These are phyloP conservation scores for Monoraphidium neglectum DNA, from an alignment of 139 green algal genomes.

Conservation along the genomic window DNA sequence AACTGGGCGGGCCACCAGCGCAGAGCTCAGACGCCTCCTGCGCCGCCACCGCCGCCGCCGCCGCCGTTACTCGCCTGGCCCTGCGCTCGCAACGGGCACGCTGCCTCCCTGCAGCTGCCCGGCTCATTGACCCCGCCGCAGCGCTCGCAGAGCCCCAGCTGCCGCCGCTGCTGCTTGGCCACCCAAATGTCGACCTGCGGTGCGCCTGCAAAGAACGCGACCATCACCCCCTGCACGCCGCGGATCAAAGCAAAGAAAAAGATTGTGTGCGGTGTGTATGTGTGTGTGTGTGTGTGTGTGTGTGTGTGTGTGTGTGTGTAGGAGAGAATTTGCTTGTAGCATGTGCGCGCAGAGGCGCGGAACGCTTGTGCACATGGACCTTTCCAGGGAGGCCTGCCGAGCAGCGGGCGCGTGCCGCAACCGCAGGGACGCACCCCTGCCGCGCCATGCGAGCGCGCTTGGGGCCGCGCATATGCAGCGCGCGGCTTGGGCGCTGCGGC, in stretches of 20 bases:
- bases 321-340: not conserved
- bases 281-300: too few species aligned
- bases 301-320: conserved; percentile 1
- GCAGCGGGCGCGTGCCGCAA: not conserved
- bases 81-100: conserved; percentile 44
- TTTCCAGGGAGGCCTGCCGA: too few species aligned
- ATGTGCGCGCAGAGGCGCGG: not conserved
- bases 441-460: too few species aligned
- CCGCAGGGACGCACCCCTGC: not conserved
- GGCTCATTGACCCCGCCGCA: conserved; percentile 72
- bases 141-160: conserved; percentile 78
- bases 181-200: conserved; percentile 59
- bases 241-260: too few species aligned
- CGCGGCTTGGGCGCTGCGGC: too few species aligned
- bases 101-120: conserved; percentile 41
- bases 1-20: too few species aligned
- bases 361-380: too few species aligned
- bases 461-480: too few species aligned
- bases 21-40: too few species aligned
- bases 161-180: conserved; percentile 56
- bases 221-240: conserved; percentile 56
- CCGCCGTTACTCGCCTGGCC: too few species aligned
- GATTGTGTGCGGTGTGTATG: too few species aligned
- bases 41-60: too few species aligned
- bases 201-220: conserved; percentile 51